These are phyloP conservation scores for Euphorbia celastroides DNA, from an alignment of 441 rosid genomes.

Conservation along the genomic window DNA sequence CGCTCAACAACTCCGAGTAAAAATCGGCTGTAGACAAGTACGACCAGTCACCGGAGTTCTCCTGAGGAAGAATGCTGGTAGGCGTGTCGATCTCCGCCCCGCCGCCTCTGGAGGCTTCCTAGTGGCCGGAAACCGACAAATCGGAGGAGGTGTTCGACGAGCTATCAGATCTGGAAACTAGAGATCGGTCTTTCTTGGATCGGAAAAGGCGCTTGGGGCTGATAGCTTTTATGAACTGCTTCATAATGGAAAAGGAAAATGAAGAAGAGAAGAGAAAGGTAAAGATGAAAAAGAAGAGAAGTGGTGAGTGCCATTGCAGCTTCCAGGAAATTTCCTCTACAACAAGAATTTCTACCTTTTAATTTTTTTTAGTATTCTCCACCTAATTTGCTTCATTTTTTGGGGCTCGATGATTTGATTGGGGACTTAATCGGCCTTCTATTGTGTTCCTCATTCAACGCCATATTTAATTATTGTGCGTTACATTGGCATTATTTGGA, in stretches of 20 bases:
- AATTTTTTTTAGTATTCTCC: background rate
- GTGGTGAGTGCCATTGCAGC: slow-evolving; percentile 31
- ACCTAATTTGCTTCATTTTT: background rate
- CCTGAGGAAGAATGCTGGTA: slow-evolving; percentile 45
- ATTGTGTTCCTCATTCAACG: background rate
- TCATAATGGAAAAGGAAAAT: slow-evolving; percentile 30
- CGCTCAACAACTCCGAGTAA: slow-evolving; percentile 40
- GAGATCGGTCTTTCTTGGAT: slow-evolving; percentile 37
- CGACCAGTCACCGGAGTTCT: slow-evolving; percentile 42
- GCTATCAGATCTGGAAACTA: slow-evolving; percentile 49
- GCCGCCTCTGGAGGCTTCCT: slow-evolving; percentile 11
- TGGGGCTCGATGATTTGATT: background rate
- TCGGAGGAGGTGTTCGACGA: slow-evolving; percentile 48
- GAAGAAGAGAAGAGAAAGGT: slow-evolving; percentile 1
- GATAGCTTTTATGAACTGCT: slow-evolving; percentile 33
- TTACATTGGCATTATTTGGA: too few species aligned
- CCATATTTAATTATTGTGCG: too few species aligned
- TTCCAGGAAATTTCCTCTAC: slow-evolving; percentile 70
- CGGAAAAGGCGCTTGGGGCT: slow-evolving; percentile 61
- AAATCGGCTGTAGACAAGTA: slow-evolving; percentile 28
- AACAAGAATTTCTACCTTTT: background rate
- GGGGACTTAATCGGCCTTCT: background rate
- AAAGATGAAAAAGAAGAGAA: slow-evolving; percentile 12
- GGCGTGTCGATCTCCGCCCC: slow-evolving; percentile 42
- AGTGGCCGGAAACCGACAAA: slow-evolving; percentile 19